Evolutionary conservation across 768 basidiomycete species (phyloP).

Genomic region (Mrakia gelida): DNA sequence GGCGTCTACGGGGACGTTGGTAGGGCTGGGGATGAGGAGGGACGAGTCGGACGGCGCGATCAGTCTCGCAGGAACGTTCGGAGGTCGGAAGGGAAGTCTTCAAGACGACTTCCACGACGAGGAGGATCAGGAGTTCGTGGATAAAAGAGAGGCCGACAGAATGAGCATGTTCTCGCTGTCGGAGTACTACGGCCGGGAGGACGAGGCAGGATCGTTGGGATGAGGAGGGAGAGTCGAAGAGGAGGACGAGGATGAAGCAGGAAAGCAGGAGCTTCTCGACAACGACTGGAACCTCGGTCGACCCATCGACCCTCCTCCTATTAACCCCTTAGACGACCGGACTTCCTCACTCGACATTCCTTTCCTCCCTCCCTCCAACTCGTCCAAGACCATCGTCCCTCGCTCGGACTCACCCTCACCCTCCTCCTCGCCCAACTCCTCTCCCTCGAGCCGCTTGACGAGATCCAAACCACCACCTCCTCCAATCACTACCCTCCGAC

Average conservation of each 20-base stretch:
- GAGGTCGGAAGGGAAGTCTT: background rate
- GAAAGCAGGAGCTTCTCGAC: background rate
- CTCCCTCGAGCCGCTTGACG: too few relatives aligned
- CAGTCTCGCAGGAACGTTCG: background rate
- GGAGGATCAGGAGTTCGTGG: background rate
- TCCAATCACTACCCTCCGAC: background rate
- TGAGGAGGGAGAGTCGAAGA: background rate
- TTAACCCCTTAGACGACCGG: background rate
- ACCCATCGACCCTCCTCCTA: background rate
- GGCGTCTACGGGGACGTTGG: background rate
- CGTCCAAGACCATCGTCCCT: background rate
- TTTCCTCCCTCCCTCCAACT: background rate
- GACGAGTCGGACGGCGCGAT: background rate
- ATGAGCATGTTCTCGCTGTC: conserved; percentile 8
- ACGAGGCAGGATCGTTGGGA: background rate
- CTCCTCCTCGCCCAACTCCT: background rate
- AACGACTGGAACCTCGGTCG: background rate
- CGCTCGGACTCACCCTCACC: background rate
- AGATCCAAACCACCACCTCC: background rate
- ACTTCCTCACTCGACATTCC: background rate
- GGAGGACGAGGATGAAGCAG: background rate
- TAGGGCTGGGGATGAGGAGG: background rate
- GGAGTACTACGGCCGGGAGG: conserved; percentile 5
- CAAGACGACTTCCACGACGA: background rate
- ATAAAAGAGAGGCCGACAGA: background rate